Conservation (phyloP, 208 protist genomes). For the Tritrichomonas foetus region DNA sequence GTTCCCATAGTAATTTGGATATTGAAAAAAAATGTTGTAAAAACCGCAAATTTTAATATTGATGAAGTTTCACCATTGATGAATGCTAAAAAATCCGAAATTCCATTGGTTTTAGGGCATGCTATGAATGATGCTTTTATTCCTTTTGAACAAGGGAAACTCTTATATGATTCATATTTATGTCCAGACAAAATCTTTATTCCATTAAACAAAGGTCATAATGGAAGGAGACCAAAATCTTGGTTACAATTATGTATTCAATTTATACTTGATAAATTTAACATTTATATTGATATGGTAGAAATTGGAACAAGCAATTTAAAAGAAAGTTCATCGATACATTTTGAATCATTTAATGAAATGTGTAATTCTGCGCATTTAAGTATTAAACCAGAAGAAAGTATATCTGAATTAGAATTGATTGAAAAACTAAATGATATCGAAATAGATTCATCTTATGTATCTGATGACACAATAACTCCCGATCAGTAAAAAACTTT, state of each 20-base stretch:
- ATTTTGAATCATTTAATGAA: constrained; percentile 1
- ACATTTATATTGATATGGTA: background rate
- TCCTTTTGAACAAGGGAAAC: background rate
- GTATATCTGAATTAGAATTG: no score
- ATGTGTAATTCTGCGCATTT: no score
- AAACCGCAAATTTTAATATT: background rate
- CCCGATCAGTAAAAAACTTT: no score
- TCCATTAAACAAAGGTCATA: background rate
- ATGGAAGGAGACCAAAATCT: background rate
- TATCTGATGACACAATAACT: no score
- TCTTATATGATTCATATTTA: background rate
- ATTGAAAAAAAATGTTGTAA: background rate
- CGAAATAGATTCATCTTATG: no score
- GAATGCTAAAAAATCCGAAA: background rate
- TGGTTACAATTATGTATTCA: background rate
- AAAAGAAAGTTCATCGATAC: background rate
- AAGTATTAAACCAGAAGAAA: no score
- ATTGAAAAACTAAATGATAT: no score
- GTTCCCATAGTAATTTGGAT: background rate
- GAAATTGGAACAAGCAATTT: background rate
- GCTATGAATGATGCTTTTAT: background rate
- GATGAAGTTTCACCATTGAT: background rate
- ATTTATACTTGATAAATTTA: background rate
- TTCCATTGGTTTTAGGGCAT: background rate
- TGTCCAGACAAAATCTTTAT: background rate